phyloP scores from a whole-genome alignment of 2,329 filamentous ascomycete species.

The Diaporthe vaccinii region DNA sequence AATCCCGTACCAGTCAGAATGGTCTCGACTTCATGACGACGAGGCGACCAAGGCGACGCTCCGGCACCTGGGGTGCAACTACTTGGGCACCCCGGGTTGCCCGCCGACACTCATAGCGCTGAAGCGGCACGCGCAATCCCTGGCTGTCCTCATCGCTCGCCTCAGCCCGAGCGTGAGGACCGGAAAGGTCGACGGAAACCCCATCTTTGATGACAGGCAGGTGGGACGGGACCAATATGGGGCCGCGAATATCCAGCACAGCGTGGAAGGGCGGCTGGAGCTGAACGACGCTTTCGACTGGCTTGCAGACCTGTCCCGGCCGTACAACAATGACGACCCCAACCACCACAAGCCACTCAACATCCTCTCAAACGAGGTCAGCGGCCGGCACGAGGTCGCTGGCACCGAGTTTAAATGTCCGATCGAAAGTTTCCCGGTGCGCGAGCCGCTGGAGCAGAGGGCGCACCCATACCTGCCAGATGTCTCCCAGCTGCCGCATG shows the following conservation, averaged over 20 bases:
- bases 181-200: constrained; percentile 49
- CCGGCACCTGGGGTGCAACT: constrained; percentile 68
- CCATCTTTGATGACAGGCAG: constrained; percentile 14
- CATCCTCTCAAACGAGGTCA: constrained; percentile 61
- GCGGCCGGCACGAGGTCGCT: constrained; percentile 55
- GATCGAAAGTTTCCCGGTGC: constrained; percentile 48
- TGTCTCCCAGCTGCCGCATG: constrained; percentile 52
- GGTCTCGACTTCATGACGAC: constrained; percentile 51
- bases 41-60: constrained; percentile 51
- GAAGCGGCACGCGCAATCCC: constrained; percentile 72
- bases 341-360: constrained; percentile 62
- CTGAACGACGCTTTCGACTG: constrained; percentile 69
- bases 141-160: constrained; percentile 64
- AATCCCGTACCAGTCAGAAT: constrained; percentile 56
- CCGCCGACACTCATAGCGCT: constrained; percentile 69
- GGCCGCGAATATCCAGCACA: background rate
- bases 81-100: constrained; percentile 65
- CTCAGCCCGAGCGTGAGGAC: constrained; percentile 56
- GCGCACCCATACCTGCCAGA: constrained; percentile 31
- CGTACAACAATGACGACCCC: constrained; percentile 63
- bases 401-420: constrained; percentile 63
- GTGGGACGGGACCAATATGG: constrained; percentile 22
- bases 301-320: constrained; percentile 62
- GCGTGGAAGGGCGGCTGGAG: constrained; percentile 36
- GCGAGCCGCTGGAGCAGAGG: constrained; percentile 42